phyloP scores from a whole-genome alignment of 768 basidiomycete species.

The Pleurotus platypus region DNA sequence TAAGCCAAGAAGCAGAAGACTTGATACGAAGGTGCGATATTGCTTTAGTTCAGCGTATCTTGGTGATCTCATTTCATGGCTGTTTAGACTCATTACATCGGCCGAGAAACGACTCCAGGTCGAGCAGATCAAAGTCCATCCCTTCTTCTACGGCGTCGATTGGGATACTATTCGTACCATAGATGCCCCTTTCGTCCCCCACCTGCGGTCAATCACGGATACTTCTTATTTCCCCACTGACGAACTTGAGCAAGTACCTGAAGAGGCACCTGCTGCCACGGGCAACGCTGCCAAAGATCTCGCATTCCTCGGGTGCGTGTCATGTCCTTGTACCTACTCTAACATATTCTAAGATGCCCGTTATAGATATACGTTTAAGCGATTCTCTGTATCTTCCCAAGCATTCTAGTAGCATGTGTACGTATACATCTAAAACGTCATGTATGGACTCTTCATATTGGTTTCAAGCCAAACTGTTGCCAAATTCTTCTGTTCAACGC shows the following conservation, averaged over 20 bases:
- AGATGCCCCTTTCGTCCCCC: slow-evolving; percentile 95
- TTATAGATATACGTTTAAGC: slow-evolving; percentile 73
- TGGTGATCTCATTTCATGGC: not conserved
- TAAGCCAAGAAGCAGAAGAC: slow-evolving; percentile 90
- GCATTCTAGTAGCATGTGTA: slow-evolving; percentile 32
- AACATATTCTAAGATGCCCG: not conserved
- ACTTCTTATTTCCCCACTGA: slow-evolving; percentile 99
- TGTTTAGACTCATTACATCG: slow-evolving; percentile 72
- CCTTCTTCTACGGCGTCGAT: slow-evolving; percentile 95
- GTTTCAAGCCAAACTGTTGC: too few species aligned
- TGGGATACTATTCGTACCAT: slow-evolving; percentile 87
- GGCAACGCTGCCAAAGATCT: slow-evolving; percentile 51
- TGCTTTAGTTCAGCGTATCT: not conserved
- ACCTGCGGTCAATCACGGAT: slow-evolving; percentile 88
- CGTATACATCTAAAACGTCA: not conserved
- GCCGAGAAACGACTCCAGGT: slow-evolving; percentile 73
- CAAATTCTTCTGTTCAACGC: too few species aligned
- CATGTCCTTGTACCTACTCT: slow-evolving; percentile 4
- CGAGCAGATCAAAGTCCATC: slow-evolving; percentile 87
- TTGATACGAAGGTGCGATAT: slow-evolving; percentile 68
- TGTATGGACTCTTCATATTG: not conserved
- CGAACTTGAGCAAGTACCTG: slow-evolving; percentile 76
- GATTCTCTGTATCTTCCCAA: slow-evolving; percentile 63
- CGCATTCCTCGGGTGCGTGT: slow-evolving; percentile 60
- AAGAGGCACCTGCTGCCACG: slow-evolving; percentile 35